phyloP scores from a whole-genome alignment of 2,329 filamentous ascomycete species.

The Thelonectria olida region DNA sequence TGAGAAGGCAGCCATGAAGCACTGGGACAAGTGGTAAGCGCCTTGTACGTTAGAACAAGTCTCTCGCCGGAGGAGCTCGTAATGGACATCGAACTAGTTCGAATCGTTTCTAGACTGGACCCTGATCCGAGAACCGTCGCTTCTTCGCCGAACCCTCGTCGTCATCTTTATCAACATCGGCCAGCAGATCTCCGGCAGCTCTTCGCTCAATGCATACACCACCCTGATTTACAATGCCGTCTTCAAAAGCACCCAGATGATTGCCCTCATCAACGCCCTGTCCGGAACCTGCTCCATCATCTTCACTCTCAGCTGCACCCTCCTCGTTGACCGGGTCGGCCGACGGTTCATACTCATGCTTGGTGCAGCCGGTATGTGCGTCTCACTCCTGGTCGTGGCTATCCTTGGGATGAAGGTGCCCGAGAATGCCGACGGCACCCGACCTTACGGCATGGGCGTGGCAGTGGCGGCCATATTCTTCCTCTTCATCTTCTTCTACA shows the following conservation, averaged over 20 bases:
- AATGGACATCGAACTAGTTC: no score
- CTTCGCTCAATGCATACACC: conserved; percentile 75
- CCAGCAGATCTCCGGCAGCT: conserved; percentile 76
- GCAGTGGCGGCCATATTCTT: conserved; percentile 73
- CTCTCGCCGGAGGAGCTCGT: no score
- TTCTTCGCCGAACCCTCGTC: neutral
- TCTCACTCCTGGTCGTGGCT: conserved; percentile 71
- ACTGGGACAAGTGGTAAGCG: no score
- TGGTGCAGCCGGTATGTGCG: conserved; percentile 72
- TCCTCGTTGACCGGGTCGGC: conserved; percentile 76
- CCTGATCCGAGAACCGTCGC: no score
- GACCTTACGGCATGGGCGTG: conserved; percentile 67
- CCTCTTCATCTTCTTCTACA: conserved; percentile 72
- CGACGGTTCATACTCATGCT: conserved; percentile 74
- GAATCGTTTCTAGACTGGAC: no score
- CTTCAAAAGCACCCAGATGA: conserved; percentile 64
- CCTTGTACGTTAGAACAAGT: no score
- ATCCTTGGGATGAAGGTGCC: conserved; percentile 57
- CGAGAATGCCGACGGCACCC: conserved; percentile 55
- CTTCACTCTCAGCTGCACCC: conserved; percentile 77
- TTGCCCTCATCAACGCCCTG: conserved; percentile 76
- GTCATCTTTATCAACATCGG: conserved; percentile 74
- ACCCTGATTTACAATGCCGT: conserved; percentile 77
- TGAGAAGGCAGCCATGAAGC: no score
- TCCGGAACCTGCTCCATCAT: conserved; percentile 77